Evolutionary conservation across 768 basidiomycete species (phyloP), one percentile per base, ranked within the genome.

Genomic region (Psilocybe subaeruginosa): DNA sequence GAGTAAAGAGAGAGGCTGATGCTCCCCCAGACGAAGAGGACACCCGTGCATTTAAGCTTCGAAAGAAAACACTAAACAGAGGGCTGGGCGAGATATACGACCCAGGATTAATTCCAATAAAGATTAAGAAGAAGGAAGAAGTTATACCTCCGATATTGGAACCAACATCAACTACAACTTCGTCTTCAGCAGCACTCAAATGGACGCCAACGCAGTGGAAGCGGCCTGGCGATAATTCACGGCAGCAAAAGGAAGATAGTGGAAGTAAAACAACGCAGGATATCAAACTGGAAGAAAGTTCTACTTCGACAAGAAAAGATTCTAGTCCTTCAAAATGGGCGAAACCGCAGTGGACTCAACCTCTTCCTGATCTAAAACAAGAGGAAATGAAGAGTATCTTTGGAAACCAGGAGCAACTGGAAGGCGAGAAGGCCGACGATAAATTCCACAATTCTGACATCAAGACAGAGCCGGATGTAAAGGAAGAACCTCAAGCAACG

Each of bases 71-170:
- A 0, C 70, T 84, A 47, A 75, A 72, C 1, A 73, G 79, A 0
- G 91, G 89, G 6, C 77, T 92, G 9, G 92, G 90, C 11, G 89
- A 93, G 66, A 84, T 92, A 30, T 96, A 92, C 65, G 94, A 97
- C 71, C 91, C 91, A 3, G 89, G 86, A 0, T 68, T 85, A 19
- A 85, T 93, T 51, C 76, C 84, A 31, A 82, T 92, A 66, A 87
- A 87, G 70, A 64, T 85, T 33, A 90, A 87, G 74, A 86, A 84
- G 76, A 82, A 82, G 70, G 82, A 84, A 66, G 77, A 78, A 55
- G 64, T 65, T 1, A 64, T 63, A 39, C 68, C 70, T 11, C 27
- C 9, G 39, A 71, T 67, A 33, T 60, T 64, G 7, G 59, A 56
- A 12, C 51, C 59, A 50, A 27, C 65, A 9, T 43, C 65, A 45